Conservation (phyloP, 371 early-diverging fungal genomes). For the Rhizopus stolonifer region DNA sequence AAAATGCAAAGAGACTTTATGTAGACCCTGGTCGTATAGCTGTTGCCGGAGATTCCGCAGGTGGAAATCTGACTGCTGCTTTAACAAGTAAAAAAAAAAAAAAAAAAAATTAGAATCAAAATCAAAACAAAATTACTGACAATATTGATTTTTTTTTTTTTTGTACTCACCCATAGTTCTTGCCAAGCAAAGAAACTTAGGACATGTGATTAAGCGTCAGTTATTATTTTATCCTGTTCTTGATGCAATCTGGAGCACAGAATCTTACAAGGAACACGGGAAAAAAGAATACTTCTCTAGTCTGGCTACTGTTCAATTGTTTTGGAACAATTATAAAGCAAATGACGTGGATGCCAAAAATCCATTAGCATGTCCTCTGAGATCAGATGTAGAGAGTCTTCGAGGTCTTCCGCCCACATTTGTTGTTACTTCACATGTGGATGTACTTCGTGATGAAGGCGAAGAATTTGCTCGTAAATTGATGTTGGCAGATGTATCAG, state of each 20-base stretch:
- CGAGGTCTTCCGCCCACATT: constrained; percentile 17
- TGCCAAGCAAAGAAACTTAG: constrained; percentile 13
- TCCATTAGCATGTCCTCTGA: constrained; percentile 14
- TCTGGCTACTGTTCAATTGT: neutral
- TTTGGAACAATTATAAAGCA: constrained; percentile 17
- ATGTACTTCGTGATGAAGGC: constrained; percentile 18
- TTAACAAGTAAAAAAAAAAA: constrained; percentile 10
- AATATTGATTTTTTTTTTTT: neutral
- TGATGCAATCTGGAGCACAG: constrained; percentile 9
- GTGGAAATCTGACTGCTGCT: constrained; percentile 22
- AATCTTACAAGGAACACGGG: constrained; percentile 13
- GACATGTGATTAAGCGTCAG: constrained; percentile 6
- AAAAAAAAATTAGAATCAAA: neutral
- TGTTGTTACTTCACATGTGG: constrained; percentile 18
- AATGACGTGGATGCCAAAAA: constrained; percentile 7
- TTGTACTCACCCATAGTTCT: constrained; percentile 8
- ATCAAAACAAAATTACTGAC: neutral
- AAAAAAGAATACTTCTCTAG: constrained; percentile 1
- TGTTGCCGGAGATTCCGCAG: constrained; percentile 28
- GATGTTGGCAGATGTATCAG: constrained; percentile 15
- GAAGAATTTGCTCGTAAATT: constrained; percentile 21
- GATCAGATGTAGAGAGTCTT: constrained; percentile 4
- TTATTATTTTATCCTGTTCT: constrained; percentile 19
- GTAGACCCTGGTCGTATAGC: constrained; percentile 20
- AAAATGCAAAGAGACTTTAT: neutral